phyloP scores from a whole-genome alignment of 1,139 yeast species.

The Pichia sp. region DNA sequence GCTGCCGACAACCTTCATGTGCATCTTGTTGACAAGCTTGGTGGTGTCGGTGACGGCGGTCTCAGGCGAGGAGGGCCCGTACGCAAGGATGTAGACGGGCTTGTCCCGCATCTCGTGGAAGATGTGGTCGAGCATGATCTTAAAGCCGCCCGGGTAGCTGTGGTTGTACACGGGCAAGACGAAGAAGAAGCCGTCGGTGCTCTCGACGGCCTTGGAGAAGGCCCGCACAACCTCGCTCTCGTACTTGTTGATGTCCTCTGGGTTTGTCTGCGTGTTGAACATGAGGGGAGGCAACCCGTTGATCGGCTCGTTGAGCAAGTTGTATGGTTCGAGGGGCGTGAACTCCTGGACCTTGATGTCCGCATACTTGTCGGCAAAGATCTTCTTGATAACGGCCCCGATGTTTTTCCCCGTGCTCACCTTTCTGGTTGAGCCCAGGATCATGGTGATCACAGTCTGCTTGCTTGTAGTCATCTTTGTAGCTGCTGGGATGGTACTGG shows the following conservation, averaged over 20 bases:
- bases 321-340: slow-evolving; percentile 6
- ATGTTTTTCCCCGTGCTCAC: neutral
- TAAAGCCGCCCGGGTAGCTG: slow-evolving; percentile 7
- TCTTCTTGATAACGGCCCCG: neutral
- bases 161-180: slow-evolving; percentile 9
- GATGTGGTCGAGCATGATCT: slow-evolving; percentile 9
- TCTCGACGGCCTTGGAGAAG: neutral
- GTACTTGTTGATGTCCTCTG: slow-evolving; percentile 1
- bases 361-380: neutral
- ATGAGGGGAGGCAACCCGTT: slow-evolving; percentile 1
- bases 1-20: neutral
- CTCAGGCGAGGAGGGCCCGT: neutral
- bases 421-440: slow-evolving; percentile 2
- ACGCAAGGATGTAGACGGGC: slow-evolving; percentile 2
- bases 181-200: slow-evolving; percentile 3
- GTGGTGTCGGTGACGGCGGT: neutral
- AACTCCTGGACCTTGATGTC: neutral
- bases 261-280: neutral
- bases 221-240: slow-evolving; percentile 2
- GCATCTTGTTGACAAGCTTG: slow-evolving; percentile 1
- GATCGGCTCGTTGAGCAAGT: slow-evolving; percentile 6
- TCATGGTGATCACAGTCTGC: neutral
- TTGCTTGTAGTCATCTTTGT: neutral
- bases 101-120: slow-evolving; percentile 7
- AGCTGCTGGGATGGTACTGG: too few relatives aligned